These are phyloP conservation scores for Abelmoschus esculentus DNA, from an alignment of 345 rosid species.

Conservation along the genomic window DNA sequence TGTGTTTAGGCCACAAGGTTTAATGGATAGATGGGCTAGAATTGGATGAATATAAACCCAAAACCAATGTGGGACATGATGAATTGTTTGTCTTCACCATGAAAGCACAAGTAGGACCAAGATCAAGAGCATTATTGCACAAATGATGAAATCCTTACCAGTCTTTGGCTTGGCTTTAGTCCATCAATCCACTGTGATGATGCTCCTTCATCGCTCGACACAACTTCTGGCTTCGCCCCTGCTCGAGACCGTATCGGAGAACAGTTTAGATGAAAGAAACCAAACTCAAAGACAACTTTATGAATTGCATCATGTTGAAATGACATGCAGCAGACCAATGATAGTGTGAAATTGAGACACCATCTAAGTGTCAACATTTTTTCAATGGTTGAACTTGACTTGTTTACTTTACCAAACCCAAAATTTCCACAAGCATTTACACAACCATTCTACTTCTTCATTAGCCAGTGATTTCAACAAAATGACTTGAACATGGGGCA, in stretches of 20 bases:
- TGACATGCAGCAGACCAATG: neutral
- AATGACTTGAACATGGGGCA: too few relatives aligned
- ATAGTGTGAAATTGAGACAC: neutral
- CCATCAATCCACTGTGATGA: neutral
- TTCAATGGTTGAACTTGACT: neutral
- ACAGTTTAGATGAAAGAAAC: neutral
- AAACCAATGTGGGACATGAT: neutral
- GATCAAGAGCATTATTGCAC: neutral
- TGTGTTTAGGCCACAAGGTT: too few relatives aligned
- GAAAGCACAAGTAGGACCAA: neutral
- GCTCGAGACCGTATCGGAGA: neutral
- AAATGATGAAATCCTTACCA: constrained; percentile 1
- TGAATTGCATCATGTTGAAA: neutral
- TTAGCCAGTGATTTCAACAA: too few relatives aligned
- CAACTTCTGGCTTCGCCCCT: too few relatives aligned
- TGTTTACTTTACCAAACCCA: too few relatives aligned
- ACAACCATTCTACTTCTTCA: too few relatives aligned
- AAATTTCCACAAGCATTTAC: too few relatives aligned
- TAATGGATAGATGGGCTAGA: too few relatives aligned
- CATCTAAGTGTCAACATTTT: neutral
- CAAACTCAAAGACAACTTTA: neutral
- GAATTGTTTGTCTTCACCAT: neutral
- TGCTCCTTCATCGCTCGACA: too few relatives aligned
- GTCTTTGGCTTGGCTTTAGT: neutral
- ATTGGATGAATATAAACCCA: too few relatives aligned